These are phyloP conservation scores for Emericellopsis atlantica DNA, from an alignment of 2,329 filamentous ascomycete species.

Conservation along the genomic window DNA sequence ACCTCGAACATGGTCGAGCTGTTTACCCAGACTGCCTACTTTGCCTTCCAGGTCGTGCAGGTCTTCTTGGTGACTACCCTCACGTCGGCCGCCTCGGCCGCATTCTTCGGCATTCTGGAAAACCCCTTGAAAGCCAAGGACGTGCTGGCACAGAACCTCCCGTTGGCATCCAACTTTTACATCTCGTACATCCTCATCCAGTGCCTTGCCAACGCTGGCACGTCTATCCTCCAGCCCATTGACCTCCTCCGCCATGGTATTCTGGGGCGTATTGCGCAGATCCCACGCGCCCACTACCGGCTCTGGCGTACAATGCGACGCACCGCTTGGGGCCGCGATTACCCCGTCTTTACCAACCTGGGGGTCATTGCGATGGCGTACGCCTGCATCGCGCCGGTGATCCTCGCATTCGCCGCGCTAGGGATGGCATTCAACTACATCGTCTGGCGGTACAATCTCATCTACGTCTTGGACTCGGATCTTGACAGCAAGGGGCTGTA, in stretches of 20 bases:
- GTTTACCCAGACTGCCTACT: conserved; percentile 85
- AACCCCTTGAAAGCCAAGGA: conserved; percentile 48
- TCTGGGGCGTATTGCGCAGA: conserved; percentile 62
- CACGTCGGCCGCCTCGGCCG: conserved; percentile 64
- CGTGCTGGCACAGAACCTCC: conserved; percentile 62
- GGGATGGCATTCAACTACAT: conserved; percentile 75
- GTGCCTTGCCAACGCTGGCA: conserved; percentile 66
- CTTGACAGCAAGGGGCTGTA: conserved; percentile 82
- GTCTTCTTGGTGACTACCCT: conserved; percentile 83
- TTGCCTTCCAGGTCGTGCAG: conserved; percentile 80
- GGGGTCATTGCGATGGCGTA: conserved; percentile 75
- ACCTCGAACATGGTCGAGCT: conserved; percentile 72
- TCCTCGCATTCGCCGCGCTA: conserved; percentile 69
- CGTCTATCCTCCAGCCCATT: conserved; percentile 56
- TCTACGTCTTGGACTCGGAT: conserved; percentile 71
- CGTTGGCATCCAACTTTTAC: conserved; percentile 85
- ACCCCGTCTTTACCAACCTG: conserved; percentile 73
- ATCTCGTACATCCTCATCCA: conserved; percentile 89
- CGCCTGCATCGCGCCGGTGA: conserved; percentile 73
- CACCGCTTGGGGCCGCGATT: conserved; percentile 72
- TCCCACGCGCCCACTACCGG: conserved; percentile 66
- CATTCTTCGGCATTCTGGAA: conserved; percentile 47
- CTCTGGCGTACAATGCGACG: conserved; percentile 64
- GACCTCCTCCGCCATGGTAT: conserved; percentile 47
- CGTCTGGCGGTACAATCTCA: conserved; percentile 80